A percentile compares a stretch with the other conserved stretches of the same genome.
Conservation (phyloP, 495 filamentous ascomycete species). For the Chaetomidium leptoderma region DNA sequence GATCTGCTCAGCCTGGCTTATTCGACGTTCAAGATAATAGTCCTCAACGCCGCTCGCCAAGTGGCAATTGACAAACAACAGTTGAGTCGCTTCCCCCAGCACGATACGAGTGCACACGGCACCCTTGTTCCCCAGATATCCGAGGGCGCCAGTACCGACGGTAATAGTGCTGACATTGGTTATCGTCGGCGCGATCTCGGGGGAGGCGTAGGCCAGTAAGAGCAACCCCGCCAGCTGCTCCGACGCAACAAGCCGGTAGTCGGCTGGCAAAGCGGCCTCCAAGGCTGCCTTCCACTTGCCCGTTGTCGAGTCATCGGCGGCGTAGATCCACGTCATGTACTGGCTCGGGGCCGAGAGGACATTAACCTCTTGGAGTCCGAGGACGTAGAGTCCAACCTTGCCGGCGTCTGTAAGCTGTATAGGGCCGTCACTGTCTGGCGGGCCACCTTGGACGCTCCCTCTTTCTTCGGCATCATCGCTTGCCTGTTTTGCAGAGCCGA, state of each 20-base stretch:
- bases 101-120: slow-evolving; percentile 76
- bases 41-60: slow-evolving; percentile 81
- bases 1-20: slow-evolving; percentile 87
- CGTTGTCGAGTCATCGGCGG: slow-evolving; percentile 58
- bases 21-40: slow-evolving; percentile 70
- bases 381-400: slow-evolving; percentile 80
- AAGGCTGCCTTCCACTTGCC: slow-evolving; percentile 76
- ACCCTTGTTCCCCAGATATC: slow-evolving; percentile 96
- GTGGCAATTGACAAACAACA: slow-evolving; percentile 89
- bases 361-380: slow-evolving; percentile 89
- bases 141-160: slow-evolving; percentile 83
- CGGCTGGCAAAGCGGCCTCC: slow-evolving; percentile 64
- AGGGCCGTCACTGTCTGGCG: slow-evolving; percentile 31
- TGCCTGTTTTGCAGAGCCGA: slow-evolving; percentile 50
- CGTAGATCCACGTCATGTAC: slow-evolving; percentile 60
- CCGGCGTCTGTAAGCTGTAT: slow-evolving; percentile 43
- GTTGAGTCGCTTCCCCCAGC: slow-evolving; percentile 80
- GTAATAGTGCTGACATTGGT: slow-evolving; percentile 70
- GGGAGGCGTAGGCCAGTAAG: slow-evolving; percentile 79
- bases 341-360: slow-evolving; percentile 65
- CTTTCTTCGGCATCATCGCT: slow-evolving; percentile 28
- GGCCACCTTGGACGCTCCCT: slow-evolving; percentile 21
- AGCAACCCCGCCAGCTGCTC: slow-evolving; percentile 84
- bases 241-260: slow-evolving; percentile 70
- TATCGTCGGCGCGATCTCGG: slow-evolving; percentile 63